Base-by-base conservation (phyloP, 352 stramenopile genomes). In the Globisporangium paroecandrum region DNA sequence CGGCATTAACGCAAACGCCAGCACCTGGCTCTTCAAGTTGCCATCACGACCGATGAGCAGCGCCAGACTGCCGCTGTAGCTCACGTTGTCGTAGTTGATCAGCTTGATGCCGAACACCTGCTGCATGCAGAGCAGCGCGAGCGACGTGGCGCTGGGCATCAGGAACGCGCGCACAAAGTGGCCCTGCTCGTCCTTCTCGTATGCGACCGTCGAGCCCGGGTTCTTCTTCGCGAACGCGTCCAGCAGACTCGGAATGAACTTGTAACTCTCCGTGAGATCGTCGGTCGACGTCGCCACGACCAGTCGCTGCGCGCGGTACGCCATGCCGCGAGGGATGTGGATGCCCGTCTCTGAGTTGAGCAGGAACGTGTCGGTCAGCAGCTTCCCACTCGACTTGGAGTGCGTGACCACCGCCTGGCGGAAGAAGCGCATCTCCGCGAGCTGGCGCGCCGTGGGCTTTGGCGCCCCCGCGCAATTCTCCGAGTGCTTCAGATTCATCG, bases 401-500 rank as follows among this genome's bases (percentile, higher is more conserved):
- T 94, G 85, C 13, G 83, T 91, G 60, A 89, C 82, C 25, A 94
- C 83, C 0, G 85, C 85, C 41, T 94, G 85, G 20, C 83, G 81
- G 68, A 94, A 94, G 62, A 91, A 94, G 18, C 82, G 82, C 82
- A 94, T 89, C 58, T 94, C 85, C 0, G 85, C 85, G 34, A 94
- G 75, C 70, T 94, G 85, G 1, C 83, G 75, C n/a, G 85, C 82
- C 0, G 85, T 91, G 10, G 85, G 85, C 69, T 91, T 90, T 4
- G 85, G 69, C 4, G 70, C 69, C 10, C 85, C 85, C 0, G 68
- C 77, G 74, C 85, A 94, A 12, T 72, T 71, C 0, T 87, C 81
- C 54, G 82, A 90, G 66, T 94, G 86, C 64, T 86, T 85, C n/a
- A 94, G 56, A 57, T 94, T 94, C 86, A 92, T 94, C 18, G 82